Percentiles rank a stretch among this genome's conserved stretches.
phyloP scores from a whole-genome alignment of 1,284 basidiomycete species.

The Leccinum fallax region DNA sequence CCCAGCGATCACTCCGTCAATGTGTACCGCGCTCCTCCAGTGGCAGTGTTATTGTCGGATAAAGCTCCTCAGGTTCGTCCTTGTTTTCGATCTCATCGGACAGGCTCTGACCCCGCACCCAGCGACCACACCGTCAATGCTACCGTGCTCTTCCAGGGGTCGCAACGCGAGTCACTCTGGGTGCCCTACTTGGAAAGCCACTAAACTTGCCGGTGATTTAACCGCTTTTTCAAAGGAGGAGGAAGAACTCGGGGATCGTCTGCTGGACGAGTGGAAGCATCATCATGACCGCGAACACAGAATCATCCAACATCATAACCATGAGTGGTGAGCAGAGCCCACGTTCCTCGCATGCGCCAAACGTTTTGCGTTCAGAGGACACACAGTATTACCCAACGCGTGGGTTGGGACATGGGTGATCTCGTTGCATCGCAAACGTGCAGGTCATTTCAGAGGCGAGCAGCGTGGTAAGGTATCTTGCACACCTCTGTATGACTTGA shows the following conservation, averaged over 20 bases:
- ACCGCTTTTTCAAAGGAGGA: neutral
- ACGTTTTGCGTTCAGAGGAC: slow-evolving; percentile 34
- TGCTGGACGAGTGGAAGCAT: slow-evolving; percentile 39
- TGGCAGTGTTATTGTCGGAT: slow-evolving; percentile 17
- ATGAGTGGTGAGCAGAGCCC: slow-evolving; percentile 33
- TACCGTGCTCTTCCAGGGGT: neutral
- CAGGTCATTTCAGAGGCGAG: slow-evolving; percentile 34
- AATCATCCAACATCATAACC: slow-evolving; percentile 31
- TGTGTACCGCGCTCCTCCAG: neutral
- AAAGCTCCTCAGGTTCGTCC: slow-evolving; percentile 18
- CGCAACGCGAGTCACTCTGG: slow-evolving; percentile 12
- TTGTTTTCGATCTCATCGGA: neutral
- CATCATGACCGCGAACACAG: slow-evolving; percentile 20
- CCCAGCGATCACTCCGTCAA: slow-evolving; percentile 19
- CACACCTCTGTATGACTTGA: neutral
- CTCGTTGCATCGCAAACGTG: slow-evolving; percentile 41
- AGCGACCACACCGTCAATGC: slow-evolving; percentile 21
- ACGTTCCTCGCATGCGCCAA: neutral
- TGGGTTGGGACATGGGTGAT: slow-evolving; percentile 44
- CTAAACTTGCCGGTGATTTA: neutral
- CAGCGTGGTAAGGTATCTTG: slow-evolving; percentile 32
- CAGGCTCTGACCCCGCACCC: neutral
- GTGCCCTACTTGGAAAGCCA: slow-evolving; percentile 23
- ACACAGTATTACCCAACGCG: slow-evolving; percentile 32
- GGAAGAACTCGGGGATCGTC: neutral